Evolutionary conservation across 257 asterid species (phyloP), one percentile per base, ranked within the genome.

Genomic region (Nemophila menziesii): DNA sequence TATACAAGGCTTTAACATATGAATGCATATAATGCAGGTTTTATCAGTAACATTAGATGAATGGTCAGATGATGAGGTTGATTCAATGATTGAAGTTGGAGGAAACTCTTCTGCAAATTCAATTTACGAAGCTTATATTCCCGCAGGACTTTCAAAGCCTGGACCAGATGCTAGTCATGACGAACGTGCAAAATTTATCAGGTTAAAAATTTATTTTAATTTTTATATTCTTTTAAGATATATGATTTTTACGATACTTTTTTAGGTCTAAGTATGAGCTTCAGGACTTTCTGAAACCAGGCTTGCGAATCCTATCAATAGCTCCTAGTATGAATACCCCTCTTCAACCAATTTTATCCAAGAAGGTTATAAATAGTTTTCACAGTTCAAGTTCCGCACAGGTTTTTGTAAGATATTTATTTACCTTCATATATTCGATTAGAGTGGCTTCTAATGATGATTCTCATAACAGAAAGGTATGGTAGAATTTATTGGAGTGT

Each of bases 101-200:
- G 98, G 98, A 65, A 90, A 90, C 69, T 80, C 75, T 26, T 68
- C 92, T 14, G 98, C 98, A 44, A 90, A 90, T 72, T 85, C 98
- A 65, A 90, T 81, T 33, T 90, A 90, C 44, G 98, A 90, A 72
- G 96, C 98, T 64, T 74, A 90, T 58, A 46, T 85, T 60, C 98
- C 96, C 20, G 75, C 76, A 72, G 94, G 94, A 45, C 73, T 78
- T 49, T 54, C 75, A 33, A 90, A 90, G 74, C 98, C 93, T 43
- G 68, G 79, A 64, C 83, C 93, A 26, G 74, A 81, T 51, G 75
- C 96, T 56, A 41, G 78, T 53, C 93, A 75, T 3, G 94, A 85
- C 16, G 83, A 54, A 55, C 94, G 96, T 20, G 55, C 96, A 12
- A 68, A 61, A 42, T 90, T 61, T 56, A 90, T 90, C 63, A 74